Evolutionary conservation across 495 filamentous ascomycete species (phyloP), one percentile per base, ranked within the genome.

Genomic region (Podospora comata): DNA sequence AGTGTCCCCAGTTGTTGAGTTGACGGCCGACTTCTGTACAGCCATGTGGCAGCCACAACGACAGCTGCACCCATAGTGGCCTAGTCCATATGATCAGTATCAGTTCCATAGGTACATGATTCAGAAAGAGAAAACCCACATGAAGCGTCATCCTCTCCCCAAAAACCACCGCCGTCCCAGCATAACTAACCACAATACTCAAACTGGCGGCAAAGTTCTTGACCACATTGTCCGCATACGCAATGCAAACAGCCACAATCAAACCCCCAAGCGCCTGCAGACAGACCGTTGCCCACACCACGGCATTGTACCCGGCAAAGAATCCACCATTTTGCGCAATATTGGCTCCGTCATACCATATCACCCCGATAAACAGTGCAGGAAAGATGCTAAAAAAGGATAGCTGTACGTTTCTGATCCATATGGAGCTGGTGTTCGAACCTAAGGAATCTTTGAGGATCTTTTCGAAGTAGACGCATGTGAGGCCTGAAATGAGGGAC

Each of bases 331-430:
- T 78, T 66, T 81, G 81, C 1, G 86, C 81, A 62, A 92, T 86
- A 39, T 83, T 80, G 63, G 87, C 87, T 19, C 90, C 90, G 73
- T 92, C 90, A 59, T 86, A 82, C 74, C 89, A 90, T 4, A 90
- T 75, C 20, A 92, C 88, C 0, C 90, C 90, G 64, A 92, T 83
- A 74, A 92, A 90, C 0, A 92, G 78, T 13, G 89, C 88, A 0
- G 89, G 87, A 69, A 91, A 90, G 2, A 92, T 74, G 16, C 89
- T 91, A 75, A 90, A 92, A 70, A 92, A 83, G 4, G 90, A 86
- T 39, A 92, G 79, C 74, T 92, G 90, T 60, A 90, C 86, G 69
- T 92, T 92, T 39, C 89, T 87, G 30, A 91, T 81, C 90, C 90
- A 92, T 30, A 91, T 71, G 4, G 88, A 89, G 4, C 81, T 83